phyloP scores from a whole-genome alignment of 495 filamentous ascomycete genomes.

The Penicillium lagena region DNA sequence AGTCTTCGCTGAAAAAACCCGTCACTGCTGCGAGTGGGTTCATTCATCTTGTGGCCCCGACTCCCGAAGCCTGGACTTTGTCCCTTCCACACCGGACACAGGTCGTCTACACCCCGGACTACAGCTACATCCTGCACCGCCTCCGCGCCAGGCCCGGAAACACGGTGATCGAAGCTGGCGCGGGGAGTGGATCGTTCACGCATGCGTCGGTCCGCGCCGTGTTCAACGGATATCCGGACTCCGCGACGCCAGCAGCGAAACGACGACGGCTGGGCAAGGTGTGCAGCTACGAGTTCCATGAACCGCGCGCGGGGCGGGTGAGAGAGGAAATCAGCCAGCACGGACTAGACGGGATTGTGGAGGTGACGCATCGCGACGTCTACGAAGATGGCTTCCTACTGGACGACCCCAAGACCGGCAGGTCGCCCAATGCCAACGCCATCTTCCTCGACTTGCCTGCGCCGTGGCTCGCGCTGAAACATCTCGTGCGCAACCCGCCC shows the following conservation, averaged over 20 bases:
- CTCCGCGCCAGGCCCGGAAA: slow-evolving; percentile 75
- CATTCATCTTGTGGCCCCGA: slow-evolving; percentile 82
- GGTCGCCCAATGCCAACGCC: slow-evolving; percentile 62
- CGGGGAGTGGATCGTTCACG: slow-evolving; percentile 91
- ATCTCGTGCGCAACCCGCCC: slow-evolving; percentile 60
- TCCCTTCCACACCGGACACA: slow-evolving; percentile 91
- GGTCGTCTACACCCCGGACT: slow-evolving; percentile 96
- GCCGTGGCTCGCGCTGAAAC: slow-evolving; percentile 83
- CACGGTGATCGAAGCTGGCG: slow-evolving; percentile 84
- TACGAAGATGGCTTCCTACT: slow-evolving; percentile 79
- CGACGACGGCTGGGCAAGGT: slow-evolving; percentile 58
- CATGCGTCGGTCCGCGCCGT: slow-evolving; percentile 84
- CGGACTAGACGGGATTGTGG: slow-evolving; percentile 62
- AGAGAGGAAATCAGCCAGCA: slow-evolving; percentile 69
- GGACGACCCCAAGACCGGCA: slow-evolving; percentile 31
- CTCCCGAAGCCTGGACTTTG: slow-evolving; percentile 87
- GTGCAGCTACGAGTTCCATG: slow-evolving; percentile 91
- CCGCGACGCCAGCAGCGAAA: slow-evolving; percentile 17
- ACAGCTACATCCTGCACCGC: slow-evolving; percentile 89
- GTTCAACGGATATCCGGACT: slow-evolving; percentile 67
- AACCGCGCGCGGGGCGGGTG: slow-evolving; percentile 65
- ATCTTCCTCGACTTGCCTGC: slow-evolving; percentile 92
- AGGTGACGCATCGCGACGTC: slow-evolving; percentile 87
- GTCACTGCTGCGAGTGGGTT: slow-evolving; percentile 73
- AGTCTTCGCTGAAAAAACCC: slow-evolving; percentile 24